A percentile compares a stretch with the other conserved stretches of the same genome.
These are phyloP conservation scores for Mrakiaceae sp. DNA, from an alignment of 1,284 basidiomycete genomes.

Conservation along the genomic window DNA sequence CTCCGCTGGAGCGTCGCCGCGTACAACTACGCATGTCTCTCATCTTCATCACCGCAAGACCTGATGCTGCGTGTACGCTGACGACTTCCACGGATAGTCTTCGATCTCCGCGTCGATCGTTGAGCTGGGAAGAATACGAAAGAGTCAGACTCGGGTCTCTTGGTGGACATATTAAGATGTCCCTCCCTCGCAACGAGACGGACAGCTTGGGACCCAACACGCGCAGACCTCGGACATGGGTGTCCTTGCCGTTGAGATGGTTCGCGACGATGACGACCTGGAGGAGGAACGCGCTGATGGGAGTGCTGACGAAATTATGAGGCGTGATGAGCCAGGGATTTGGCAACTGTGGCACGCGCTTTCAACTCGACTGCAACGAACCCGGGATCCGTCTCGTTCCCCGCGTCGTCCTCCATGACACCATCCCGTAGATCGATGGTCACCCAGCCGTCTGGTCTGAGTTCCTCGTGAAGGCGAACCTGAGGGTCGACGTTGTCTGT, in stretches of 20 bases:
- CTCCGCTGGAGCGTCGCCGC: too few relatives aligned
- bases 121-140: not conserved
- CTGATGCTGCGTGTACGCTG: not conserved
- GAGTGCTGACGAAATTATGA: constrained; percentile 47
- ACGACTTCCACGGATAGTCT: constrained; percentile 9
- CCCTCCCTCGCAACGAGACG: not conserved
- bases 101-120: constrained; percentile 3
- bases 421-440: constrained; percentile 63
- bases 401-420: constrained; percentile 17
- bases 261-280: constrained; percentile 86
- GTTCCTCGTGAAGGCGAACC: constrained; percentile 68
- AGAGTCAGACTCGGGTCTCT: not conserved
- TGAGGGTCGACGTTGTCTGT: constrained; percentile 12
- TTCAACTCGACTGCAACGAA: too few relatives aligned
- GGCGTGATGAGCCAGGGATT: constrained; percentile 24
- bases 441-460: constrained; percentile 91
- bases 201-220: constrained; percentile 57
- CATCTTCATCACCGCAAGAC: not conserved
- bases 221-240: constrained; percentile 81
- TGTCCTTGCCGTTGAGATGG: constrained; percentile 98
- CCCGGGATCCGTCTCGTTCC: constrained; percentile 9
- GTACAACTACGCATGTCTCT: too few relatives aligned
- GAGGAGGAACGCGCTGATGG: constrained; percentile 76
- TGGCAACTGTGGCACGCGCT: constrained; percentile 27
- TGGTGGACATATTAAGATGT: not conserved